Evolutionary conservation across 2,329 filamentous ascomycete species (phyloP).

Genomic region (Sarocladium strictum): DNA sequence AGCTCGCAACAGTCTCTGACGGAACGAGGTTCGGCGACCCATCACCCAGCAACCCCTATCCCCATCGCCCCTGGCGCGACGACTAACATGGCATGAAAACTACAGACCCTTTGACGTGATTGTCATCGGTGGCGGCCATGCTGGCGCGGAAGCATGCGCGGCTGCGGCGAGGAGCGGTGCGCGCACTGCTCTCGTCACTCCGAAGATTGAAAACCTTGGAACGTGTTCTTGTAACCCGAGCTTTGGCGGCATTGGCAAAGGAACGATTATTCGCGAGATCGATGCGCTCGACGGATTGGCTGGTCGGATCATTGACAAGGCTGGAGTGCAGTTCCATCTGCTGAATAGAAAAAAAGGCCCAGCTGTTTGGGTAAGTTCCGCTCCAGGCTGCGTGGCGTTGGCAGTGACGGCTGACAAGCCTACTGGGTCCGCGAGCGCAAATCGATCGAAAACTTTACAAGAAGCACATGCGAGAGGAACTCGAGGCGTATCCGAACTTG

Average conservation of each 20-base stretch:
- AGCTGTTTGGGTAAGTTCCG: conserved; percentile 70
- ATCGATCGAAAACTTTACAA: conserved; percentile 90
- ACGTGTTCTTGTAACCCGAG: conserved; percentile 96
- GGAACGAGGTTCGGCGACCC: conserved; percentile 10
- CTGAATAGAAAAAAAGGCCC: conserved; percentile 87
- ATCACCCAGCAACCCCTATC: neutral
- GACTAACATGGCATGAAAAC: conserved; percentile 8
- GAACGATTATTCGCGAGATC: conserved; percentile 90
- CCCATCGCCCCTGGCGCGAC: neutral
- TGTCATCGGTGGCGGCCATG: conserved; percentile 93
- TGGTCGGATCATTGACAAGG: conserved; percentile 84
- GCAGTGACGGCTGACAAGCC: neutral
- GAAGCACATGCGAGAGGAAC: conserved; percentile 83
- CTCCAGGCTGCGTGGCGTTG: neutral
- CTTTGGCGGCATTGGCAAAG: conserved; percentile 97
- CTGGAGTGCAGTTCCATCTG: conserved; percentile 88
- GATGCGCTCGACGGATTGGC: conserved; percentile 91
- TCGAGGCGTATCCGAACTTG: conserved; percentile 70
- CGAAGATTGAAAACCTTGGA: conserved; percentile 80
- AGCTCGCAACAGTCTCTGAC: conserved; percentile 11
- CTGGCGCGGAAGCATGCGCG: conserved; percentile 87
- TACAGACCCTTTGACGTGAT: conserved; percentile 78
- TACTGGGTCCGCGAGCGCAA: conserved; percentile 78
- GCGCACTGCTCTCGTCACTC: conserved; percentile 83
- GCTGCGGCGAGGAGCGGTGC: conserved; percentile 86